Base-by-base conservation (phyloP, 768 basidiomycete species). In the Clathrus columnatus region DNA sequence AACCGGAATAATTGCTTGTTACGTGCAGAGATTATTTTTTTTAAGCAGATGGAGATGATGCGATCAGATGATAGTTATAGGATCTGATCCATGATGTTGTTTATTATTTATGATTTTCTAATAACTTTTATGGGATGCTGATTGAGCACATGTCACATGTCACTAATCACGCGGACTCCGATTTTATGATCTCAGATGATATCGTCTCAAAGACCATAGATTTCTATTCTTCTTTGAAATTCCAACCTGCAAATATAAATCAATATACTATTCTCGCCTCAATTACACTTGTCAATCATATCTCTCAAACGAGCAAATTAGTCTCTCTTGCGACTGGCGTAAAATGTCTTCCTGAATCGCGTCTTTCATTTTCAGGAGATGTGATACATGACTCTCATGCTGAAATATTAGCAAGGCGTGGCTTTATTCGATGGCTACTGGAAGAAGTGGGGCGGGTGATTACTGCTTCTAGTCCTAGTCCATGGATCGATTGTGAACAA, bases 311-410 rank as follows among this genome's bases (percentile, higher is more conserved):
- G 18, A 16, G 17, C 30, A 59, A 26, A 30, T 24, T 50, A 42
- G 79, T 92, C 43, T 84, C 86, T 28, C 62, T 93, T 3, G 84
- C 78, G 0, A 88, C 91, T 7, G 93, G 94, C 10, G 85, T 87
- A 2, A 95, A 95, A 71, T 91, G 88, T 62, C 76, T 93, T 0
- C 88, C 94, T 1, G 75, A 70, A 4, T 62, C 64, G 3, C 76
- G 76, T 52, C 71, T 91, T 0, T 82, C 91, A 0, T 61, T 67
- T 5, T 72, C 73, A 26, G 94, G 94, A 0, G 91, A 95, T 63
- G 76, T 82, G 1, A 60, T 96, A 17, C 91, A 94, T 63, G 94
- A 96, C 63, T 84, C 80, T 51, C 94, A 97, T 67, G 94, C 94
- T 8, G 94, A 97, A 68, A 80, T 94, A 20, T 74, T 96, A n/a